A percentile compares a stretch with the other conserved stretches of the same genome.
phyloP scores from a whole-genome alignment of 495 filamentous ascomycete species.

The Aspergillus ostianus region DNA sequence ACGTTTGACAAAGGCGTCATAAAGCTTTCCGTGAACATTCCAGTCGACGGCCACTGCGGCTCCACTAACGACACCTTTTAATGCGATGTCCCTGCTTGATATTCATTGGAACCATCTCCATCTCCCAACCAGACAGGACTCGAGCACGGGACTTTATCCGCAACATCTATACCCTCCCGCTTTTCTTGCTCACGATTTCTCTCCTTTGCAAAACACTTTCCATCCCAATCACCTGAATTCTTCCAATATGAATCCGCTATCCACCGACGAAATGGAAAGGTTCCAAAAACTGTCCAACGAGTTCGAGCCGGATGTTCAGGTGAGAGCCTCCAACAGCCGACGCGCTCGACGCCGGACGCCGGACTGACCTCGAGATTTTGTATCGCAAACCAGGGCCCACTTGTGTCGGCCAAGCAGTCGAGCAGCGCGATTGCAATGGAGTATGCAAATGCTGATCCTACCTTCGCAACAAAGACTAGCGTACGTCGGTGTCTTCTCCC shows the following conservation, averaged over 20 bases:
- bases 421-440: conserved; percentile 78
- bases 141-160: conserved; percentile 16
- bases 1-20: conserved; percentile 12
- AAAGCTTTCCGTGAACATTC: conserved; percentile 13
- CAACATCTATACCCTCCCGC: conserved; percentile 21
- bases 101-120: conserved; percentile 37
- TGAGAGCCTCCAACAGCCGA: conserved; percentile 33
- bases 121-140: conserved; percentile 33
- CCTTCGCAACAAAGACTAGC: conserved; percentile 79
- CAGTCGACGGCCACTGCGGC: conserved; percentile 8
- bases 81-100: conserved; percentile 49
- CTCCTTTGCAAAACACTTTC: conserved; percentile 25
- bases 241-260: conserved; percentile 46
- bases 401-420: conserved; percentile 75
- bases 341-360: neutral
- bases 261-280: conserved; percentile 51
- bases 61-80: conserved; percentile 14
- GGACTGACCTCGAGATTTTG: conserved; percentile 8
- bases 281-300: conserved; percentile 56
- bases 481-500: conserved; percentile 48
- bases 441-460: conserved; percentile 87
- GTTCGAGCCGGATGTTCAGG: conserved; percentile 66
- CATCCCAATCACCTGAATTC: conserved; percentile 13
- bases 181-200: conserved; percentile 24
- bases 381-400: conserved; percentile 60